These are phyloP conservation scores for Naegleria lovaniensis DNA, from an alignment of 208 protist genomes.

Conservation along the genomic window DNA sequence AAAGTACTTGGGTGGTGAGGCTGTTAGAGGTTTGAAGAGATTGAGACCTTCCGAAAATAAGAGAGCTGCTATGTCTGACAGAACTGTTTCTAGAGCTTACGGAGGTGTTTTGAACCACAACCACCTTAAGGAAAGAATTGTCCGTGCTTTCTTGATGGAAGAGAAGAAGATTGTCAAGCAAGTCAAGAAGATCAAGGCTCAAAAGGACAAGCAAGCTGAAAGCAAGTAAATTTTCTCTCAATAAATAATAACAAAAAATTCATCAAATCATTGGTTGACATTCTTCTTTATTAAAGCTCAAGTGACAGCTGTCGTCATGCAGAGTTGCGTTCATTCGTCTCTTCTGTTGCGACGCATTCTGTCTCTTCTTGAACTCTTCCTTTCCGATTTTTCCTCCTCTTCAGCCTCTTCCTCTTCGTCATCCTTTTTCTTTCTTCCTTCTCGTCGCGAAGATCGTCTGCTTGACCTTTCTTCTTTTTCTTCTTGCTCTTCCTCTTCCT, in stretches of 20 bases:
- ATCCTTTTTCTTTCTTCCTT: background rate
- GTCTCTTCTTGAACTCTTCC: background rate
- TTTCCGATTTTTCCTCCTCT: background rate
- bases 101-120: slow-evolving; percentile 86
- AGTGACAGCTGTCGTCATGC: too few relatives aligned
- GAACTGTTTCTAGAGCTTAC: slow-evolving; percentile 92
- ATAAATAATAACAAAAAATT: background rate
- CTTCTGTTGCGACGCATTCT: background rate
- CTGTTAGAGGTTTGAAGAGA: slow-evolving; percentile 57
- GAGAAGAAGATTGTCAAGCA: slow-evolving; percentile 97
- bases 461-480: background rate
- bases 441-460: background rate
- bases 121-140: slow-evolving; percentile 88
- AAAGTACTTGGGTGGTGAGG: slow-evolving; percentile 81
- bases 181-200: slow-evolving; percentile 51
- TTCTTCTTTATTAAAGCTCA: too few relatives aligned
- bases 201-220: slow-evolving; percentile 19
- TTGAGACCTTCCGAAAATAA: slow-evolving; percentile 77
- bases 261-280: background rate
- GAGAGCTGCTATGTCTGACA: slow-evolving; percentile 73
- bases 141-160: slow-evolving; percentile 97
- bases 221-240: background rate
- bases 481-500: background rate
- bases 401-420: background rate
- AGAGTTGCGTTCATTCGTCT: background rate